These are phyloP conservation scores for Talinum fruticosum DNA, from an alignment of 148 eudicot genomes.

Conservation along the genomic window DNA sequence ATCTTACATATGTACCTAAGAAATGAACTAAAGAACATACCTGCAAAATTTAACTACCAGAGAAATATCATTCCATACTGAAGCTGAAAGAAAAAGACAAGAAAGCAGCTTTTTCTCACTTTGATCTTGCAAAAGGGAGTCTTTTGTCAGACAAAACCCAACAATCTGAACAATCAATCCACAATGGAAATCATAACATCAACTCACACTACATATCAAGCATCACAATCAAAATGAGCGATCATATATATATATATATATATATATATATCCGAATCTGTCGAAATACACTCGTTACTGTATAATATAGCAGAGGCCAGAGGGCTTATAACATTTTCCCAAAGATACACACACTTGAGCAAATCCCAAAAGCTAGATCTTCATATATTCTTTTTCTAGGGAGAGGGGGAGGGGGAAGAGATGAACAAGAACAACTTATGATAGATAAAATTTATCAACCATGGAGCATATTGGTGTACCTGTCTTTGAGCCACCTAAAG, in stretches of 20 bases:
- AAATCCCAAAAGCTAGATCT: not conserved
- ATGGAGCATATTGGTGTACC: constrained; percentile 42
- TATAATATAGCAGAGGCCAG: not conserved
- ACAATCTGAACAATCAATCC: not conserved
- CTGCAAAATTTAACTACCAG: not conserved
- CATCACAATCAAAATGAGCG: not conserved
- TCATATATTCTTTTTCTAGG: not conserved
- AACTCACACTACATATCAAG: too few species aligned
- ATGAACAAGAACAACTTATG: not conserved
- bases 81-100: not conserved
- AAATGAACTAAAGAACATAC: not conserved
- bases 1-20: not conserved
- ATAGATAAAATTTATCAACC: constrained; percentile 32
- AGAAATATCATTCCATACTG: not conserved
- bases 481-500: constrained; percentile 66
- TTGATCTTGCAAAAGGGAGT: not conserved
- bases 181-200: too few species aligned
- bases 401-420: too few species aligned
- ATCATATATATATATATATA: not conserved
- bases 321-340: not conserved
- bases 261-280: not conserved
- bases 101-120: not conserved
- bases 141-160: not conserved
- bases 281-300: not conserved
- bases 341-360: not conserved